Base-by-base conservation (phyloP, 805 yeast species). In the Zygoascus ofunaensis region DNA sequence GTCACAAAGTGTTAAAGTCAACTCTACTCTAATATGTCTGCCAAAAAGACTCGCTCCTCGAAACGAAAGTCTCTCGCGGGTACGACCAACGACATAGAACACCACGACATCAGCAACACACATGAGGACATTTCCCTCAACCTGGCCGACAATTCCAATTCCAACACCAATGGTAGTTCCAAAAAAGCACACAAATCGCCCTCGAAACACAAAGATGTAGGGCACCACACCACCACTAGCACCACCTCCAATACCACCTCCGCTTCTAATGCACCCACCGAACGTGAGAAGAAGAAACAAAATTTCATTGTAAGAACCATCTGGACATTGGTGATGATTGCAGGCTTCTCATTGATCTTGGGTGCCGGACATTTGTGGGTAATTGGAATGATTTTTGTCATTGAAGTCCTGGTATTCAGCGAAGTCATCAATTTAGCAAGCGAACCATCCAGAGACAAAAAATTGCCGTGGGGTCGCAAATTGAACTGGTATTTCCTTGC, bases 321-420 rank as follows among this genome's bases (percentile, higher is more conserved):
- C 39, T 92, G 97, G 97, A 84, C 97, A 0, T 63, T 92, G 55
- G 87, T 92, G 15, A 89, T 92, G 97, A 81, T 92, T 48, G 63
- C 70, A 15, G 78, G 77, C 4, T 82, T 87, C 63, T 77, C 86
- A 49, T 64, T 73, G 33, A 71, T 83, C 21, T 67, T 89, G 39
- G 79, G 84, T 23, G 76, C 89, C 7, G 98, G 98, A 35, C 97
- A 89, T 59, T 67, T 83, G 44, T 79, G 87, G 71, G 75, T 87
- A 43, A 83, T 89, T 47, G 61, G 75, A 4, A 68, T 85, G 47
- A 87, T 90, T 40, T 68, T 83, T 35, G 56, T 79, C 5, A 74
- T 87, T 47, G 96, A 92, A 64, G 71, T 84, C 24, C 73, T 87
- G 45, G 86, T 94, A 3, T 92, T 87, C 65, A 87, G 79, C 57